Percentiles rank a stretch among this genome's conserved stretches.
phyloP scores from a whole-genome alignment of 805 yeast genomes.

The Gaillardinia entomophila region DNA sequence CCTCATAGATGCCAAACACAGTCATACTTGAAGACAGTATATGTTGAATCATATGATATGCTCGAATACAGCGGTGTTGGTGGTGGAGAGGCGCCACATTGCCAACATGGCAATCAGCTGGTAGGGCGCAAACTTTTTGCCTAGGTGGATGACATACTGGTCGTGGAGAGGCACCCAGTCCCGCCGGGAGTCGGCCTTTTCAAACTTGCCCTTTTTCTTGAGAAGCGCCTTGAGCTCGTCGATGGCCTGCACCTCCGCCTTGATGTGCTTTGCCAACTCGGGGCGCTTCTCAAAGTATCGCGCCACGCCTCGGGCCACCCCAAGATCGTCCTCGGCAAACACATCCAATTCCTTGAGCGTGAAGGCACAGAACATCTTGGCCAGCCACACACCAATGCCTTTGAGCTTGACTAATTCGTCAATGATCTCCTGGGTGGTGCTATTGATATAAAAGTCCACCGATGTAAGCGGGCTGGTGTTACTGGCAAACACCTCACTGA shows the following conservation, averaged over 20 bases:
- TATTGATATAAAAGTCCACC: conserved; percentile 28
- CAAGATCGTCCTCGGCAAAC: conserved; percentile 75
- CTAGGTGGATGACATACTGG: conserved; percentile 48
- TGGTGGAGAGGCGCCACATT: conserved; percentile 66
- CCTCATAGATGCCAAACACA: no score
- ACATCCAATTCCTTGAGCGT: conserved; percentile 62
- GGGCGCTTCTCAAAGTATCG: conserved; percentile 54
- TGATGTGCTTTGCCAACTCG: conserved; percentile 39
- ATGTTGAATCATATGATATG: no score
- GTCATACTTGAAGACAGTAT: no score
- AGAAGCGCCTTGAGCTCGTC: conserved; percentile 26
- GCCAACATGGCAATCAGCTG: conserved; percentile 62
- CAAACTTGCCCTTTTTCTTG: conserved; percentile 33
- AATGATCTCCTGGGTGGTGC: conserved; percentile 40
- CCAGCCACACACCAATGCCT: conserved; percentile 84
- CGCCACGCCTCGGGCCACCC: conserved; percentile 77
- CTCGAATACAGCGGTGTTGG: conserved; percentile 45
- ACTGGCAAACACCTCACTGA: conserved; percentile 47
- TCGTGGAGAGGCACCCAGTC: conserved; percentile 68
- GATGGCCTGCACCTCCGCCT: conserved; percentile 24
- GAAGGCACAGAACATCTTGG: conserved; percentile 78
- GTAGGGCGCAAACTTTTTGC: conserved; percentile 60
- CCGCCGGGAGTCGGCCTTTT: conserved; percentile 35
- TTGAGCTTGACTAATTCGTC: conserved; percentile 49
- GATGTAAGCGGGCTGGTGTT: conserved; percentile 27